A percentile compares a stretch with the other conserved stretches of the same genome.
phyloP scores from a whole-genome alignment of 331 rosid species.

The Arachis monticola region DNA sequence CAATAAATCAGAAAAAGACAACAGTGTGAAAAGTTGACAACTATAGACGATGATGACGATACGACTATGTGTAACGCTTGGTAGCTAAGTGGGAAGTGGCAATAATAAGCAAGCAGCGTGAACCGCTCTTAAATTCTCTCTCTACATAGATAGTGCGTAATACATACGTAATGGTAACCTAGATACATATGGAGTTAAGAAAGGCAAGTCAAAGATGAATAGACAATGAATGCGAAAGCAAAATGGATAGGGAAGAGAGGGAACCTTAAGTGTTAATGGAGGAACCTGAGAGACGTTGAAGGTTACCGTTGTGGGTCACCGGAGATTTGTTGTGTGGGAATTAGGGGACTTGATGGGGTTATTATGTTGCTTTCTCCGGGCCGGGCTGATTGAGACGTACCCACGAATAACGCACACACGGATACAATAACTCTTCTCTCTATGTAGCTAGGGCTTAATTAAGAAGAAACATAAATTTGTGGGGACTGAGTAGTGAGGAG shows the following conservation, averaged over 20 bases:
- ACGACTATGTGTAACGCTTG: neutral
- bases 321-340: neutral
- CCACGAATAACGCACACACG: neutral
- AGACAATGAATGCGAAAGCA: neutral
- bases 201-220: constrained; percentile 5
- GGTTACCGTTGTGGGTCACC: constrained; percentile 11
- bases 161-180: neutral
- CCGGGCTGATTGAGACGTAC: neutral
- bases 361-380: neutral
- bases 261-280: neutral
- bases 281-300: constrained; percentile 5
- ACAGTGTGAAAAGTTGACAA: constrained; percentile 29
- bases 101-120: too few relatives aligned
- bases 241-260: neutral
- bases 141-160: too few relatives aligned
- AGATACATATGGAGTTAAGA: neutral
- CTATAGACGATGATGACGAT: neutral
- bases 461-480: too few relatives aligned
- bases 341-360: constrained; percentile 12
- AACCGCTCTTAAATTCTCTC: too few relatives aligned
- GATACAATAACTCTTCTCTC: neutral
- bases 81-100: too few relatives aligned
- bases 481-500: too few relatives aligned
- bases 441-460: neutral
- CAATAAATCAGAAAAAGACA: constrained; percentile 2